Percentiles rank a stretch among this genome's conserved stretches.
phyloP scores from a whole-genome alignment of 495 filamentous ascomycete genomes.

The Penicillium macrosclerotiorum region DNA sequence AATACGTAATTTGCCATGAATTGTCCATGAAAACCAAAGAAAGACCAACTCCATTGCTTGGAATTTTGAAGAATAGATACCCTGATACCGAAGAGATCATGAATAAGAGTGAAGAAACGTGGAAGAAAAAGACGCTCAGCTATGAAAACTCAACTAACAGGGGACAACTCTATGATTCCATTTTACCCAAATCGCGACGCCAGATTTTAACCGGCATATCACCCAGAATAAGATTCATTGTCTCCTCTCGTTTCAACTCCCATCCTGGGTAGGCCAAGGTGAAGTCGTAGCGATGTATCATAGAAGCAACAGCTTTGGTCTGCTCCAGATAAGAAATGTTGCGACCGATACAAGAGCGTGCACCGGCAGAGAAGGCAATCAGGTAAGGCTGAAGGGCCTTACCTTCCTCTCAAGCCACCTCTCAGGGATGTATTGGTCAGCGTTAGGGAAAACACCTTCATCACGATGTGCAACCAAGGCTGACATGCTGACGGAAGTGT shows the following conservation, averaged over 20 bases:
- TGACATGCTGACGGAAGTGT: constrained; percentile 24
- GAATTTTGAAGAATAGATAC: too few relatives aligned
- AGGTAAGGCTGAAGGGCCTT: constrained; percentile 44
- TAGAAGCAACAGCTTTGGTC: constrained; percentile 36
- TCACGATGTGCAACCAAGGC: constrained; percentile 22
- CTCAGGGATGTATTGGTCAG: constrained; percentile 22
- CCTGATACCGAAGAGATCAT: too few relatives aligned
- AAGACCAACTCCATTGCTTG: too few relatives aligned
- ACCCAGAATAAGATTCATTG: constrained; percentile 37
- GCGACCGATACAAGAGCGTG: constrained; percentile 40
- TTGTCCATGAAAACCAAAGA: too few relatives aligned
- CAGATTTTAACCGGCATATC: constrained; percentile 46
- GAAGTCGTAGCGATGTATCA: constrained; percentile 47
- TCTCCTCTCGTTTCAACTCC: constrained; percentile 38
- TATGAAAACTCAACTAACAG: too few relatives aligned
- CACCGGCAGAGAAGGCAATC: constrained; percentile 41
- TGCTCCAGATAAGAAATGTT: constrained; percentile 48
- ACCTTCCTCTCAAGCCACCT: constrained; percentile 26
- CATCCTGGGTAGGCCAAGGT: constrained; percentile 35
- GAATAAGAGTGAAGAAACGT: too few relatives aligned
- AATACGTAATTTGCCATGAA: too few relatives aligned
- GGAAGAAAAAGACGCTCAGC: too few relatives aligned
- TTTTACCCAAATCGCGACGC: constrained; percentile 11
- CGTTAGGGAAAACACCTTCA: constrained; percentile 20
- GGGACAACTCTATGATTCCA: neutral